These are phyloP conservation scores for Penicillium sp. DNA, from an alignment of 2,329 filamentous ascomycete species.

Conservation along the genomic window DNA sequence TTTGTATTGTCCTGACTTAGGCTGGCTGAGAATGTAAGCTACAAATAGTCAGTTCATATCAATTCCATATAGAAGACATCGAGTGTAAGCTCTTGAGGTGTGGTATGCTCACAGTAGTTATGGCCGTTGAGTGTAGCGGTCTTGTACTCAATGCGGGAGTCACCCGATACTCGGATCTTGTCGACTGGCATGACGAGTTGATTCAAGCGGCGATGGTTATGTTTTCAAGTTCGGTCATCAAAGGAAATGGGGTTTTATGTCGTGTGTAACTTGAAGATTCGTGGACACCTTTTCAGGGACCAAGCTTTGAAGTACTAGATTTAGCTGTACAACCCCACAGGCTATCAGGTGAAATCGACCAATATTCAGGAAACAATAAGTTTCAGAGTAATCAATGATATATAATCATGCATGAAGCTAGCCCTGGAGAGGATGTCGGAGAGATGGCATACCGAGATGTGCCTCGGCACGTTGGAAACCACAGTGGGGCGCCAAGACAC, in stretches of 20 bases:
- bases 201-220: background rate
- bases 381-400: background rate
- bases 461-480: background rate
- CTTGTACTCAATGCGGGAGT: constrained; percentile 65
- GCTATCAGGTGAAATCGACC: background rate
- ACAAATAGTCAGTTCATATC: background rate
- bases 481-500: background rate
- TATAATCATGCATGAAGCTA: background rate
- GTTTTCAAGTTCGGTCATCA: background rate
- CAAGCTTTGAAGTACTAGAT: constrained; percentile 6
- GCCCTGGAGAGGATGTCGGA: background rate
- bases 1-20: constrained; percentile 44
- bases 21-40: constrained; percentile 56
- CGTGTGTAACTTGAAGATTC: background rate
- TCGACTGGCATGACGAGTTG: constrained; percentile 52
- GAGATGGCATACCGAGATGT: background rate
- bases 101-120: constrained; percentile 58
- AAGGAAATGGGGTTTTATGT: background rate
- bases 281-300: background rate
- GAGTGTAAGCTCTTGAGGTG: background rate
- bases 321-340: background rate
- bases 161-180: constrained; percentile 63
- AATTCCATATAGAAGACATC: no score
- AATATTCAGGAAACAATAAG: background rate
- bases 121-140: constrained; percentile 65